Base-by-base conservation (phyloP, 1,284 basidiomycete genomes). In the Inonotus hispidus region DNA sequence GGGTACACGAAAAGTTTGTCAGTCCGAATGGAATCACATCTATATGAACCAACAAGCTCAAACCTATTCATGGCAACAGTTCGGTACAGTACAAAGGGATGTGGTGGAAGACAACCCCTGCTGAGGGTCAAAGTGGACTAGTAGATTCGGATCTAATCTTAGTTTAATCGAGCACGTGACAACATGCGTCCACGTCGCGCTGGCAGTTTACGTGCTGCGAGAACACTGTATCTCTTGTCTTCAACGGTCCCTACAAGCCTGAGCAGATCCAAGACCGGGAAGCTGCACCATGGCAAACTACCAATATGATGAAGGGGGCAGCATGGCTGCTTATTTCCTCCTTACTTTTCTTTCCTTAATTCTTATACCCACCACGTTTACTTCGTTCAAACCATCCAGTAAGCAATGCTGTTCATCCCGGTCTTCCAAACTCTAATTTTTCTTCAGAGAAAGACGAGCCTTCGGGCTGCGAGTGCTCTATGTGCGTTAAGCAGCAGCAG, bases 321-420 rank as follows among this genome's bases (percentile, higher is more conserved):
- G 86, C 66, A 89, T 95, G 83, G 92, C 93, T 68, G 83, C 88
- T 35, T 95, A 93, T 77, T 95, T 95, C 74, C 76, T 93, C 64
- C 84, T 95, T 61, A 92, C 92, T 7, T 88, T 94, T 71, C 85
- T 96, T 66, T 84, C 85, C 58, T 79, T 95, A 66, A 71, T 93
- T 59, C 84, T 96, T 61, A 73, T 93, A 49, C 93, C 93, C 0
- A 72, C 88, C 64, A 90, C 92, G 0, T 69, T 90, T 32, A 56
- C 63, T 77, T 84, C 4, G 71, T 81, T 23, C 65, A 82, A 38
- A 8, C 46, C 55, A 21, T 56, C 71, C 64, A 77, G 84, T 82
- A 58, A 60, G 75, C 74, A 27, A 27, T 61, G 38, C 39, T 58
- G 29, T 63, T 50, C 53, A 29, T 8, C 37, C 45, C 46, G 11